Percentiles rank a stretch among this genome's conserved stretches.
phyloP scores from a whole-genome alignment of 345 rosid genomes.

The Eucalyptus cloeziana region DNA sequence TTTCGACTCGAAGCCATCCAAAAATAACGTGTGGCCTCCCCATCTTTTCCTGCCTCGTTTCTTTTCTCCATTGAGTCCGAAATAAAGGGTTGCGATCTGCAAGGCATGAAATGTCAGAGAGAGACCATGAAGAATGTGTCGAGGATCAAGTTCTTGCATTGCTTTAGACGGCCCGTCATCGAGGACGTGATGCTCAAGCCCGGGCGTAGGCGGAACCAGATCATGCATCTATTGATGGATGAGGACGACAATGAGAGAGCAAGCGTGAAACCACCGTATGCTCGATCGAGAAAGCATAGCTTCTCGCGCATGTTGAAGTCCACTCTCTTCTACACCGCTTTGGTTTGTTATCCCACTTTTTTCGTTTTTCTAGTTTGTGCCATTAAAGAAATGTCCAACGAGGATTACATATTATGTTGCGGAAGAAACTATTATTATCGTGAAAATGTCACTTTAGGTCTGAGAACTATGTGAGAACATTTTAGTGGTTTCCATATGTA shows the following conservation, averaged over 20 bases:
- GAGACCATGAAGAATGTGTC: neutral
- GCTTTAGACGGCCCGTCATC: slow-evolving; percentile 29
- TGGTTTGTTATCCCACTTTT: slow-evolving; percentile 6
- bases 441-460: neutral
- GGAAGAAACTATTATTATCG: neutral
- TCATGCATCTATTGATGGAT: neutral
- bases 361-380: neutral
- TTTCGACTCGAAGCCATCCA: neutral
- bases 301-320: slow-evolving; percentile 21
- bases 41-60: neutral
- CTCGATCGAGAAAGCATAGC: neutral
- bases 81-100: neutral
- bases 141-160: slow-evolving; percentile 23
- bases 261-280: neutral
- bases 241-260: neutral
- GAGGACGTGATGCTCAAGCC: slow-evolving; percentile 11
- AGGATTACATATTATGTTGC: neutral
- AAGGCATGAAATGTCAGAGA: neutral
- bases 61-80: neutral
- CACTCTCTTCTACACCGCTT: slow-evolving; percentile 11
- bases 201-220: neutral
- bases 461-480: neutral
- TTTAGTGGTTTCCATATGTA: neutral
- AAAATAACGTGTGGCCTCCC: neutral
- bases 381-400: neutral